Conservation (phyloP, 805 yeast species). For the Pichia cephalocereana region DNA sequence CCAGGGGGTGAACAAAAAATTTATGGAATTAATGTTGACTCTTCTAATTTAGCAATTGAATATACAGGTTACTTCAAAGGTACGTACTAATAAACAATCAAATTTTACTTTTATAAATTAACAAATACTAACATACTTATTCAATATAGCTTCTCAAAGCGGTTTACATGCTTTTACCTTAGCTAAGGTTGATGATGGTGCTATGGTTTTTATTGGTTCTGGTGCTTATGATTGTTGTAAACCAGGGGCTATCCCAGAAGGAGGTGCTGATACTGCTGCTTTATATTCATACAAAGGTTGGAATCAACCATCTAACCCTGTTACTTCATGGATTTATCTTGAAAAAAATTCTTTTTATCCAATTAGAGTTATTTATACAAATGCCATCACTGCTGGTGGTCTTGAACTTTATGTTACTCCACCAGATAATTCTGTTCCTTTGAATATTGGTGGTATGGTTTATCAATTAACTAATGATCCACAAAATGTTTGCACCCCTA, state of each 20-base stretch:
- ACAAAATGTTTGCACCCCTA: background rate
- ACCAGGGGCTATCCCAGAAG: background rate
- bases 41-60: constrained; percentile 3
- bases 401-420: background rate
- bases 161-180: constrained; percentile 21
- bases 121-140: too few relatives aligned
- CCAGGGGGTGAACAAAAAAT: background rate
- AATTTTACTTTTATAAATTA: too few relatives aligned
- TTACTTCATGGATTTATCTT: constrained; percentile 1
- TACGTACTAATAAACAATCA: background rate
- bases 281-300: background rate
- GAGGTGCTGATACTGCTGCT: background rate
- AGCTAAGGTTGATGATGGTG: constrained; percentile 22
- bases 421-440: background rate
- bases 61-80: constrained; percentile 6
- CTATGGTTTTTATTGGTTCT: constrained; percentile 24
- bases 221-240: constrained; percentile 27
- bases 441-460: background rate
- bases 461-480: background rate
- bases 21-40: constrained; percentile 3
- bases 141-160: constrained; percentile 14
- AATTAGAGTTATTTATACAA: constrained; percentile 5
- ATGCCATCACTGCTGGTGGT: background rate
- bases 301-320: background rate
- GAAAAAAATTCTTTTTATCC: constrained; percentile 5